Evolutionary conservation across 2,329 filamentous ascomycete species (phyloP).

Genomic region (Trichoderma pleuroti): DNA sequence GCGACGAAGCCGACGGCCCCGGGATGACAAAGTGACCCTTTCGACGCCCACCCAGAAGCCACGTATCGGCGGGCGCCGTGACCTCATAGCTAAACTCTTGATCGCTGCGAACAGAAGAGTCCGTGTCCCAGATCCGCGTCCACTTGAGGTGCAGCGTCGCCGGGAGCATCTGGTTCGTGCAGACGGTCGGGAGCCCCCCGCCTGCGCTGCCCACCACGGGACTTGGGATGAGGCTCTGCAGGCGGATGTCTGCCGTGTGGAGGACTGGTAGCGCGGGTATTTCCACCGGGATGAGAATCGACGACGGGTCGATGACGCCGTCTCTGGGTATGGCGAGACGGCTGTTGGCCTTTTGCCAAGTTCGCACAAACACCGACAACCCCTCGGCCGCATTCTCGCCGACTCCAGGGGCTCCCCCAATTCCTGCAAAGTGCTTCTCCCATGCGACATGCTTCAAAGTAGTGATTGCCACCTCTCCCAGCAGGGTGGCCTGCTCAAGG

Average conservation of each 20-base stretch:
- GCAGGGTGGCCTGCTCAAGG: slow-evolving; percentile 54
- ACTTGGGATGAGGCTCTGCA: slow-evolving; percentile 40
- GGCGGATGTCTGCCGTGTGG: slow-evolving; percentile 68
- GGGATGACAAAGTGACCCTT: slow-evolving; percentile 73
- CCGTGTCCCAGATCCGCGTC: slow-evolving; percentile 60
- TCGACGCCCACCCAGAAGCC: slow-evolving; percentile 80
- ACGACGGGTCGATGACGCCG: slow-evolving; percentile 43
- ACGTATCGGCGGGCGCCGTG: slow-evolving; percentile 67
- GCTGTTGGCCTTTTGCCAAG: slow-evolving; percentile 33
- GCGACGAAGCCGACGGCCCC: slow-evolving; percentile 26
- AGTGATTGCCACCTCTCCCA: slow-evolving; percentile 49
- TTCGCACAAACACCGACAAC: slow-evolving; percentile 30
- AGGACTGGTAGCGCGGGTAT: slow-evolving; percentile 80
- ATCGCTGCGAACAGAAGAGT: slow-evolving; percentile 39
- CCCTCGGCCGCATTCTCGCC: slow-evolving; percentile 31
- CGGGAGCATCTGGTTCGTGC: slow-evolving; percentile 61
- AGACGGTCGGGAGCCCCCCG: slow-evolving; percentile 44
- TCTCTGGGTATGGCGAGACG: slow-evolving; percentile 28
- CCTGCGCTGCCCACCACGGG: slow-evolving; percentile 31
- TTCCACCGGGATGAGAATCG: slow-evolving; percentile 85
- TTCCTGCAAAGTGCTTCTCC: slow-evolving; percentile 47
- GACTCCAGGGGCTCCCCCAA: slow-evolving; percentile 42
- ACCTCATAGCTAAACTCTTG: slow-evolving; percentile 84
- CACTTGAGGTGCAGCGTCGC: slow-evolving; percentile 60
- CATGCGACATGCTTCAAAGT: slow-evolving; percentile 47